phyloP scores from a whole-genome alignment of 306 rosid species.

The Sindora glabra region DNA sequence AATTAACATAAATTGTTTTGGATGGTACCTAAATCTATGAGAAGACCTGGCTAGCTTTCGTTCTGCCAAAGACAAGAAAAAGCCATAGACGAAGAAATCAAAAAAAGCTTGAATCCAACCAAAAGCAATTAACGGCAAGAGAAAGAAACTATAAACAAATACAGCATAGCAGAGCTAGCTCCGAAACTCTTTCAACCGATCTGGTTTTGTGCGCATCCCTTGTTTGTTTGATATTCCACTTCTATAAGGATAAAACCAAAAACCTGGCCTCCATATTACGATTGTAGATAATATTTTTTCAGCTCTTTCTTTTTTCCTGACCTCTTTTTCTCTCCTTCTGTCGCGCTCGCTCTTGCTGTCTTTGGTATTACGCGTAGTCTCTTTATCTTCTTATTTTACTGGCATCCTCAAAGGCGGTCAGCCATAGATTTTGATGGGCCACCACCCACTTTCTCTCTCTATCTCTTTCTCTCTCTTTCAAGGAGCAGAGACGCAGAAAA shows the following conservation, averaged over 20 bases:
- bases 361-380: conserved; percentile 22
- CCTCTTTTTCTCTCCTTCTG: conserved; percentile 7
- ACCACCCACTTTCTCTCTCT: conserved; percentile 20
- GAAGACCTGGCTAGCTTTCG: conserved; percentile 19
- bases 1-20: conserved; percentile 39
- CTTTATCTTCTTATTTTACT: conserved; percentile 40
- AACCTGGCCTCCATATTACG: conserved; percentile 19
- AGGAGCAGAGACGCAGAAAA: conserved; percentile 16
- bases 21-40: conserved; percentile 34
- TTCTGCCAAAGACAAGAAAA: conserved; percentile 70
- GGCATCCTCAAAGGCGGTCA: conserved; percentile 49
- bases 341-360: conserved; percentile 21
- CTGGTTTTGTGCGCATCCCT: conserved; percentile 20
- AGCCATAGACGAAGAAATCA: conserved; percentile 50
- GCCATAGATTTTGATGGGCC: conserved; percentile 69
- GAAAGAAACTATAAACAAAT: conserved; percentile 25
- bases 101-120: conserved; percentile 45
- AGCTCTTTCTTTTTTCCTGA: neutral
- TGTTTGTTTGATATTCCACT: conserved; percentile 41
- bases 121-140: conserved; percentile 21
- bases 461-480: conserved; percentile 1
- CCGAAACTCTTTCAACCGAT: conserved; percentile 28
- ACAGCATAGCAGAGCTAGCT: neutral
- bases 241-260: conserved; percentile 55
- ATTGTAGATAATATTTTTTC: conserved; percentile 20